A percentile compares a stretch with the other conserved stretches of the same genome.
Conservation (phyloP, 768 basidiomycete genomes). For the Grammothele lineata region DNA sequence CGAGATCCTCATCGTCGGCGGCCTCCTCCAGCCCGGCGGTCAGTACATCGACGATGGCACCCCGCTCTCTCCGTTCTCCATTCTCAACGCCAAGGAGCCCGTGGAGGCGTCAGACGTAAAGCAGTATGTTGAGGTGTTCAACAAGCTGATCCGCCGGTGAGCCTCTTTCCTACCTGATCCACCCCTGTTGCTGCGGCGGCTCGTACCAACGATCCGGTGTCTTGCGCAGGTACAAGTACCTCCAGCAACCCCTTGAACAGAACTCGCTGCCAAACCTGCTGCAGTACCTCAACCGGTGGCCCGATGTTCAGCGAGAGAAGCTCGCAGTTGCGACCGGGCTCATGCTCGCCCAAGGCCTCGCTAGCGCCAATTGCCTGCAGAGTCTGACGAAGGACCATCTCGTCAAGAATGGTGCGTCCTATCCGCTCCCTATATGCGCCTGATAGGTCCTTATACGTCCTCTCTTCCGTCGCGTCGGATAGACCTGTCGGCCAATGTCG, state of each 20-base stretch:
- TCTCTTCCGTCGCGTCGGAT: background rate
- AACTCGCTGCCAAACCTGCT: constrained; percentile 76
- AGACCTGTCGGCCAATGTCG: constrained; percentile 76
- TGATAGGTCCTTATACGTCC: constrained; percentile 1
- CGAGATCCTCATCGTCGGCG: constrained; percentile 93
- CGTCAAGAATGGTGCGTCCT: constrained; percentile 80
- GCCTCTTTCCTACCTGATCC: constrained; percentile 4
- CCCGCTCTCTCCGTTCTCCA: constrained; percentile 82
- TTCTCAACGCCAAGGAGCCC: constrained; percentile 78
- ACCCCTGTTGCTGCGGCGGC: background rate
- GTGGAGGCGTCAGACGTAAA: constrained; percentile 82
- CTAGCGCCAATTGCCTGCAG: constrained; percentile 70
- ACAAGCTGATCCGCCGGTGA: constrained; percentile 93
- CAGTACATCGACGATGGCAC: constrained; percentile 84
- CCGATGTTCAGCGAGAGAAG: constrained; percentile 72
- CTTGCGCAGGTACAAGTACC: constrained; percentile 86
- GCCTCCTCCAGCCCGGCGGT: constrained; percentile 95
- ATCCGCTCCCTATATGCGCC: background rate
- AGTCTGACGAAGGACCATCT: constrained; percentile 91
- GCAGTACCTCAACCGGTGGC: constrained; percentile 89
- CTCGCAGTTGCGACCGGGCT: constrained; percentile 78
- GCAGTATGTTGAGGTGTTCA: constrained; percentile 90
- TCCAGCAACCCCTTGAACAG: constrained; percentile 94
- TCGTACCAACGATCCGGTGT: background rate
- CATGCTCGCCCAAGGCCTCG: constrained; percentile 80